These are phyloP conservation scores for Quercus cerris DNA, from an alignment of 306 rosid species.

Conservation along the genomic window DNA sequence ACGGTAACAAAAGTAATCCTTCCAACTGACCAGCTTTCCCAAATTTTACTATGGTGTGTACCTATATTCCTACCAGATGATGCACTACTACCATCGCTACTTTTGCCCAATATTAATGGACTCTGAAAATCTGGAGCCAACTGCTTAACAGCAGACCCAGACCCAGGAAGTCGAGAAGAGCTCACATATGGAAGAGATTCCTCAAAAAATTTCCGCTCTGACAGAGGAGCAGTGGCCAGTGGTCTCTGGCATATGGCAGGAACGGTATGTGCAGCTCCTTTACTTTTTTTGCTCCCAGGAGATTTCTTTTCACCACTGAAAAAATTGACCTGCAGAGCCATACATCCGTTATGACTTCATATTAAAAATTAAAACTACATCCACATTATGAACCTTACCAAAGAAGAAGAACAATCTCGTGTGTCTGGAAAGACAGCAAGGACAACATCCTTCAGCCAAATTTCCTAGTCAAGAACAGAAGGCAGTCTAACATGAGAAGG, in stretches of 20 bases:
- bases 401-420: constrained; percentile 58
- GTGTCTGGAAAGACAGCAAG: constrained; percentile 80
- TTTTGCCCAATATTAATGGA: constrained; percentile 59
- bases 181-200: constrained; percentile 54
- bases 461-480: constrained; percentile 75
- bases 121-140: constrained; percentile 73
- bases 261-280: constrained; percentile 37
- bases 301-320: constrained; percentile 62
- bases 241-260: constrained; percentile 63
- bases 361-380: constrained; percentile 19
- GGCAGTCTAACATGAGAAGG: constrained; percentile 46
- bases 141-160: constrained; percentile 75
- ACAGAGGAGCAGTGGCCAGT: constrained; percentile 48
- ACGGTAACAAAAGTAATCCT: constrained; percentile 46
- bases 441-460: constrained; percentile 84
- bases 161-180: constrained; percentile 65
- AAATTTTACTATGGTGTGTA: constrained; percentile 44
- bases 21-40: constrained; percentile 54
- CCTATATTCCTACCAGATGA: constrained; percentile 67
- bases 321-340: constrained; percentile 69
- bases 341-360: constrained; percentile 17
- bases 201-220: constrained; percentile 60
- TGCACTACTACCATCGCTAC: constrained; percentile 35
- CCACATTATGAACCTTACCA: constrained; percentile 67
- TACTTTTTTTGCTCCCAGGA: constrained; percentile 52